Percentiles rank a stretch among this genome's conserved stretches.
These are phyloP conservation scores for Tulasnella sp. DNA, from an alignment of 768 basidiomycete species.

Conservation along the genomic window DNA sequence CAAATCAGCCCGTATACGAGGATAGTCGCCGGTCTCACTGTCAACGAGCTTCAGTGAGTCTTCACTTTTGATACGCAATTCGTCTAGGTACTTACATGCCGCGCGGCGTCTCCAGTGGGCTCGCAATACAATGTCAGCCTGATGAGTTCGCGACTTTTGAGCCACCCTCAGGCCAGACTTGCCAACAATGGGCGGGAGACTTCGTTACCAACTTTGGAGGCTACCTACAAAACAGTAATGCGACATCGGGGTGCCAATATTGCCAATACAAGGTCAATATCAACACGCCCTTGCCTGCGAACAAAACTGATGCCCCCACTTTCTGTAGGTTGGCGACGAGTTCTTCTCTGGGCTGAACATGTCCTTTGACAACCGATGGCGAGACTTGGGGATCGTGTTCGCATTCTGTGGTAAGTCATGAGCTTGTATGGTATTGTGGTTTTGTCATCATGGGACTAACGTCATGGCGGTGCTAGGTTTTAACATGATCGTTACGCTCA, in stretches of 20 bases:
- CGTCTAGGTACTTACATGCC: neutral
- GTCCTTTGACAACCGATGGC: slow-evolving; percentile 47
- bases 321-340: slow-evolving; percentile 45
- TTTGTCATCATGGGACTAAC: neutral
- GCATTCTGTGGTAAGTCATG: slow-evolving; percentile 49
- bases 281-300: neutral
- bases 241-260: slow-evolving; percentile 52
- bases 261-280: slow-evolving; percentile 45
- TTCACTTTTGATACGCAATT: neutral
- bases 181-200: slow-evolving; percentile 52
- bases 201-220: slow-evolving; percentile 57
- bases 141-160: slow-evolving; percentile 63
- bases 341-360: slow-evolving; percentile 64
- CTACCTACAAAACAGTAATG: slow-evolving; percentile 58
- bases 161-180: slow-evolving; percentile 66
- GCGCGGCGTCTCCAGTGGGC: slow-evolving; percentile 28
- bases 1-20: slow-evolving; percentile 60
- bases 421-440: slow-evolving; percentile 25
- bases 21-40: slow-evolving; percentile 56
- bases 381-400: slow-evolving; percentile 57
- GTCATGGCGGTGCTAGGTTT: slow-evolving; percentile 39
- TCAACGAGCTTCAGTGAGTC: slow-evolving; percentile 52
- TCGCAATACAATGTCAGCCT: slow-evolving; percentile 48
- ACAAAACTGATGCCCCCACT: no score
- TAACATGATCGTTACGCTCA: slow-evolving; percentile 44